A percentile compares a stretch with the other conserved stretches of the same genome.
Conservation (phyloP, 2,329 filamentous ascomycete species). For the Zalaria obscura region DNA sequence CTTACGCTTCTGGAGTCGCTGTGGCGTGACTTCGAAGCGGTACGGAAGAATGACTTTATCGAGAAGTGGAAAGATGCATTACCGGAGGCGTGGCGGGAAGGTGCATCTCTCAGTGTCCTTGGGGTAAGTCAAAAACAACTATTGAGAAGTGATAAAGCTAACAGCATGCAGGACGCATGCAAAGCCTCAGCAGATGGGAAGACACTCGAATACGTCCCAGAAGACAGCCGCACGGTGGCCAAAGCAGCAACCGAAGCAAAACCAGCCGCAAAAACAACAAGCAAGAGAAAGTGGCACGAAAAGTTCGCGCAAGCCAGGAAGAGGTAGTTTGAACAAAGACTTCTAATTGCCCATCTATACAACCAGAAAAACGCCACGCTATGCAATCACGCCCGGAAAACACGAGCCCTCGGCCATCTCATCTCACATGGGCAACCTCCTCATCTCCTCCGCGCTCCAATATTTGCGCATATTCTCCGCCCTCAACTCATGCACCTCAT, state of each 20-base stretch:
- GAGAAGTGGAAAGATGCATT: constrained; percentile 21
- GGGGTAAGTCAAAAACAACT: constrained; percentile 6
- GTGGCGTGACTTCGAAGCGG: not conserved
- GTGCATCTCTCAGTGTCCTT: constrained; percentile 12
- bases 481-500: constrained; percentile 64
- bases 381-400: not conserved
- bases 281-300: constrained; percentile 24
- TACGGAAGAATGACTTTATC: constrained; percentile 15
- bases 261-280: constrained; percentile 2
- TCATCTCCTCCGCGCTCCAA: constrained; percentile 67
- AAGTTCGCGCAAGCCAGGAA: constrained; percentile 17
- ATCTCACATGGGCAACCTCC: constrained; percentile 48
- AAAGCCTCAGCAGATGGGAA: constrained; percentile 1
- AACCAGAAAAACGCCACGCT: not conserved
- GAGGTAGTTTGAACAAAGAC: not conserved
- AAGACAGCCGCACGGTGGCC: not conserved
- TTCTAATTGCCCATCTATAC: not conserved
- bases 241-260: constrained; percentile 1
- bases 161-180: not conserved
- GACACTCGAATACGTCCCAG: constrained; percentile 1
- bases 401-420: not conserved
- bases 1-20: constrained; percentile 10
- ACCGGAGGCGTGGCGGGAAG: constrained; percentile 17
- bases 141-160: not conserved
- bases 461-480: constrained; percentile 81